Percentiles rank a stretch among this genome's conserved stretches.
phyloP scores from a whole-genome alignment of 306 rosid genomes.

The Cicer bijugum region DNA sequence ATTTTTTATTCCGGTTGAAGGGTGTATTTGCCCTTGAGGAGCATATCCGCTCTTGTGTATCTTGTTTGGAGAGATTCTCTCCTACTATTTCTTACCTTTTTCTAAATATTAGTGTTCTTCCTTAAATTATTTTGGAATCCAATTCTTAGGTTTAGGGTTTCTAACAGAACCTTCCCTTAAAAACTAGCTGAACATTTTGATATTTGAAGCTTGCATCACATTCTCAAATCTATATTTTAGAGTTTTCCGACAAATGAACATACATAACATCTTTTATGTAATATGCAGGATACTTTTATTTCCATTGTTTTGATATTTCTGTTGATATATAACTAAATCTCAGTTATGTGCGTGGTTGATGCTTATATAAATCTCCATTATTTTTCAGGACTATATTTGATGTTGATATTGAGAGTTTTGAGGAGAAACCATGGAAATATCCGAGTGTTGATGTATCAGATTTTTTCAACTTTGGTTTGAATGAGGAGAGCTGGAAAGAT shows the following conservation, averaged over 20 bases:
- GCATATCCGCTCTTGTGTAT: no score
- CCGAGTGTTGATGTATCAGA: conserved; percentile 78
- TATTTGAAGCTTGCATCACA: conserved; percentile 20
- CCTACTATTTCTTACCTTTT: no score
- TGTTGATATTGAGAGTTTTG: conserved; percentile 85
- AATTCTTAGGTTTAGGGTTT: no score
- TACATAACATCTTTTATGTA: neutral
- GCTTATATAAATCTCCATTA: conserved; percentile 41
- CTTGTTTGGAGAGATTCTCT: no score
- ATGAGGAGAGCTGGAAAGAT: conserved; percentile 95
- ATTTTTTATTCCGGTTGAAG: no score
- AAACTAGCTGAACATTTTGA: neutral
- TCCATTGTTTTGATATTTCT: conserved; percentile 17
- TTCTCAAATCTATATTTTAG: neutral
- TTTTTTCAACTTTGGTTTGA: conserved; percentile 91
- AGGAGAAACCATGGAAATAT: conserved; percentile 96
- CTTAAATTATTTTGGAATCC: no score
- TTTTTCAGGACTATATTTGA: conserved; percentile 91
- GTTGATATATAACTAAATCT: conserved; percentile 23
- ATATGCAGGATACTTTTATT: conserved; percentile 36
- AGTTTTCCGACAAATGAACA: conserved; percentile 12
- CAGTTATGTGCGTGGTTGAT: conserved; percentile 15
- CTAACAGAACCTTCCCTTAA: no score
- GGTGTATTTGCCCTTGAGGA: no score
- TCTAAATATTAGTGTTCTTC: no score